A percentile compares a stretch with the other conserved stretches of the same genome.
Conservation (phyloP, 148 eudicot species). For the Selenicereus undatus region DNA sequence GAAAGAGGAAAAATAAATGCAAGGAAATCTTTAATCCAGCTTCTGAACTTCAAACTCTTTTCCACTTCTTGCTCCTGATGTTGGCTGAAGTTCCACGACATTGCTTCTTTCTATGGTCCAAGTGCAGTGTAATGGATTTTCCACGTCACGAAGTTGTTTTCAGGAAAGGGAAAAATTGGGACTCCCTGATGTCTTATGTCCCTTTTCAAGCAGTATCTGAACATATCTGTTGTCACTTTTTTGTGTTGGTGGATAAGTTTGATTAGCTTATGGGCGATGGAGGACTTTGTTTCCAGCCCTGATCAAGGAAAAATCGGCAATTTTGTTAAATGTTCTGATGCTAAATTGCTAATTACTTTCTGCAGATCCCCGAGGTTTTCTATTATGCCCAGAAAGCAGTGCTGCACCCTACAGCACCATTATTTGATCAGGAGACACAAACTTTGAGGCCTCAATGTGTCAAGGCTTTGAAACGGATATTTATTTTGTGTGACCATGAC, state of each 20-base stretch:
- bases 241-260: neutral
- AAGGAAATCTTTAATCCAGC: too few species aligned
- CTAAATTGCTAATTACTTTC: neutral
- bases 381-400: slow-evolving; percentile 96
- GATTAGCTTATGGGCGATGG: neutral
- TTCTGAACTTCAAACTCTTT: neutral
- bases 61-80: neutral
- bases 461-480: slow-evolving; percentile 85
- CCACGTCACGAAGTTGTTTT: neutral
- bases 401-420: slow-evolving; percentile 85
- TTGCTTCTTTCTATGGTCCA: neutral
- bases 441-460: slow-evolving; percentile 82
- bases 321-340: neutral
- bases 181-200: neutral
- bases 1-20: neutral
- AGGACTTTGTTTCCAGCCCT: neutral
- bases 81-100: too few species aligned
- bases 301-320: neutral
- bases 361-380: slow-evolving; percentile 90
- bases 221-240: neutral
- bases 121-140: neutral
- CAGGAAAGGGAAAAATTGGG: neutral
- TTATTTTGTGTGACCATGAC: slow-evolving; percentile 85
- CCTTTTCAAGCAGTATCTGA: neutral
- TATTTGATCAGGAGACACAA: slow-evolving; percentile 91